Conservation (phyloP, 345 rosid species). For the Citrus medica region DNA sequence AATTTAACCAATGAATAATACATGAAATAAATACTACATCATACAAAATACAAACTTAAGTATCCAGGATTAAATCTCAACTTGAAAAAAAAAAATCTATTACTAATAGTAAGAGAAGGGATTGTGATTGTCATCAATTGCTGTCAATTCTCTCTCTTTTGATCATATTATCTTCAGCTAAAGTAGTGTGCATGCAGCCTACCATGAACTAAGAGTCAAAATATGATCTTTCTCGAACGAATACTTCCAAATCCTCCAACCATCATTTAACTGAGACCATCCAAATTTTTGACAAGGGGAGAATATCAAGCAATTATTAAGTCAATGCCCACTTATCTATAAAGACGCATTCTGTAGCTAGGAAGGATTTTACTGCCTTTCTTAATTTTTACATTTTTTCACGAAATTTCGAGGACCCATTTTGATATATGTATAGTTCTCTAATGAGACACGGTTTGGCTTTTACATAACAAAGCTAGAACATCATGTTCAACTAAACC, state of each 20-base stretch:
- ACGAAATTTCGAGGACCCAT: constrained; percentile 29
- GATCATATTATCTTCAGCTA: not conserved
- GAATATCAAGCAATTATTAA: constrained; percentile 2
- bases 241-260: constrained; percentile 8
- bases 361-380: not conserved
- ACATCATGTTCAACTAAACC: not conserved
- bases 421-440: constrained; percentile 8
- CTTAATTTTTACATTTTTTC: not conserved
- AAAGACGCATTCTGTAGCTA: not conserved
- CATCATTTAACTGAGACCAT: not conserved
- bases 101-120: not conserved
- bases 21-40: too few relatives aligned
- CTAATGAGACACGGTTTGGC: constrained; percentile 44
- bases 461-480: constrained; percentile 24
- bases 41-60: too few relatives aligned
- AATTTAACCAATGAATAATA: too few relatives aligned
- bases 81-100: not conserved
- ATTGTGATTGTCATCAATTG: constrained; percentile 31
- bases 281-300: constrained; percentile 1
- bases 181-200: constrained; percentile 3
- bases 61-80: too few relatives aligned
- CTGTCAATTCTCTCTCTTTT: constrained; percentile 21
- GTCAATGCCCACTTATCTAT: not conserved
- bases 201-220: constrained; percentile 20
- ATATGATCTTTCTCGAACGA: constrained; percentile 21